phyloP scores from a whole-genome alignment of 805 yeast genomes.

The Yarrowia divulgata region DNA sequence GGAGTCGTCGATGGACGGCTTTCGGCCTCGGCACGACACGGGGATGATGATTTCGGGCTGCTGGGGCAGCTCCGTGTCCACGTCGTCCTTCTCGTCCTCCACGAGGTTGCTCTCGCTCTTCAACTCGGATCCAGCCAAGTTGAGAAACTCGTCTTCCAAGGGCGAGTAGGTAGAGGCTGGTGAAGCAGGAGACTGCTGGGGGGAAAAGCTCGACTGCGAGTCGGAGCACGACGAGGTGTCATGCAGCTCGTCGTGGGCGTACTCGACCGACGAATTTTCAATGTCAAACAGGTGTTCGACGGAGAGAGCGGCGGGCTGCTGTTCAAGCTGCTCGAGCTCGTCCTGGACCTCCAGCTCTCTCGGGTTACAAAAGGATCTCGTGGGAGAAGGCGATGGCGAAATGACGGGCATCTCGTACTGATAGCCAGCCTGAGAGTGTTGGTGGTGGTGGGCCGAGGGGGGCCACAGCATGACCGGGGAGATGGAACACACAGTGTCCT shows the following conservation, averaged over 20 bases:
- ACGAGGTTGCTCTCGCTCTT: constrained; percentile 4
- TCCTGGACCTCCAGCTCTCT: constrained; percentile 37
- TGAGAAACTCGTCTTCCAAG: constrained; percentile 37
- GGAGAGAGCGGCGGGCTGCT: constrained; percentile 19
- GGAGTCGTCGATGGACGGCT: constrained; percentile 61
- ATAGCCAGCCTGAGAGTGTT: not conserved
- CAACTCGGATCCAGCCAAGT: constrained; percentile 32
- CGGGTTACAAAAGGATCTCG: constrained; percentile 34
- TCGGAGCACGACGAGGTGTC: constrained; percentile 36
- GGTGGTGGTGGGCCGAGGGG: constrained; percentile 5
- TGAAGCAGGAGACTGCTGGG: constrained; percentile 35
- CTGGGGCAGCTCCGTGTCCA: constrained; percentile 20
- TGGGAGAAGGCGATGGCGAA: constrained; percentile 34
- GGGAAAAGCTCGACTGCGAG: constrained; percentile 38
- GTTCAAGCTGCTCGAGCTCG: constrained; percentile 22
- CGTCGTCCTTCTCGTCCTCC: not conserved
- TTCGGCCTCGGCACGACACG: constrained; percentile 59
- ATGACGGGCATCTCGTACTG: constrained; percentile 33
- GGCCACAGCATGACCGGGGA: constrained; percentile 39
- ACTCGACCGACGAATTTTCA: constrained; percentile 29
- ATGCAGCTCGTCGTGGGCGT: constrained; percentile 23
- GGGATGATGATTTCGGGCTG: constrained; percentile 38
- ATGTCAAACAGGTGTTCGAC: constrained; percentile 37
- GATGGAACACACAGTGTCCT: constrained; percentile 23
- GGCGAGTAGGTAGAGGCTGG: constrained; percentile 38